phyloP scores from a whole-genome alignment of 805 yeast species.

The Komagataella ulmi region DNA sequence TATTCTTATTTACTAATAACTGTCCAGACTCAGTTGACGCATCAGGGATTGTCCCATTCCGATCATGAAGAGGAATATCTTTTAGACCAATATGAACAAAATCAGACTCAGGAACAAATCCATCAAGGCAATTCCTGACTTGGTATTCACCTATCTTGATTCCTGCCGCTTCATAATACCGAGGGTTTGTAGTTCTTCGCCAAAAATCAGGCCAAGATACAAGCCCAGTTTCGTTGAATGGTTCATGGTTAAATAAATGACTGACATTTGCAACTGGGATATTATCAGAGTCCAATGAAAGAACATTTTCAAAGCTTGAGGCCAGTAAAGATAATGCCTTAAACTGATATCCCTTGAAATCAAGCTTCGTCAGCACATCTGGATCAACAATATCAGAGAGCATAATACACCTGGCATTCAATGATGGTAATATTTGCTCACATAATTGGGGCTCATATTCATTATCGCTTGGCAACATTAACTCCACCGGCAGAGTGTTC shows the following conservation, averaged over 20 bases:
- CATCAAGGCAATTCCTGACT: constrained; percentile 17
- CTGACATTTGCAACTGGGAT: constrained; percentile 38
- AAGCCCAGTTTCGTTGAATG: constrained; percentile 31
- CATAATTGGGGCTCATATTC: constrained; percentile 27
- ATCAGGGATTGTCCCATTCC: constrained; percentile 47
- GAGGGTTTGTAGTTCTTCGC: constrained; percentile 52
- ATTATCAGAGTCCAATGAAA: constrained; percentile 32
- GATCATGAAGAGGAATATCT: constrained; percentile 39
- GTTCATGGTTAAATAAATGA: constrained; percentile 27
- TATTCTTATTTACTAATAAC: constrained; percentile 38
- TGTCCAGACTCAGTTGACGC: constrained; percentile 57
- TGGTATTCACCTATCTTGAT: constrained; percentile 20
- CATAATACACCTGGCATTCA: constrained; percentile 27
- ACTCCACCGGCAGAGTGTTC: constrained; percentile 28
- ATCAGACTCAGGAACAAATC: constrained; percentile 1
- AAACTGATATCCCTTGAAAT: constrained; percentile 18
- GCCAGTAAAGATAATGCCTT: constrained; percentile 26
- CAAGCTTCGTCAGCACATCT: constrained; percentile 8
- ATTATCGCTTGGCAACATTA: constrained; percentile 22
- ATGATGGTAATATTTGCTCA: constrained; percentile 20
- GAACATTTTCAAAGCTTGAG: constrained; percentile 33
- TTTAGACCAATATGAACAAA: not conserved
- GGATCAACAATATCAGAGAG: constrained; percentile 22
- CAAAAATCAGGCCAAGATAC: constrained; percentile 60
- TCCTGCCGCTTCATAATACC: constrained; percentile 40